Base-by-base conservation (phyloP, 306 rosid species). In the Gastrolobium bilobum region DNA sequence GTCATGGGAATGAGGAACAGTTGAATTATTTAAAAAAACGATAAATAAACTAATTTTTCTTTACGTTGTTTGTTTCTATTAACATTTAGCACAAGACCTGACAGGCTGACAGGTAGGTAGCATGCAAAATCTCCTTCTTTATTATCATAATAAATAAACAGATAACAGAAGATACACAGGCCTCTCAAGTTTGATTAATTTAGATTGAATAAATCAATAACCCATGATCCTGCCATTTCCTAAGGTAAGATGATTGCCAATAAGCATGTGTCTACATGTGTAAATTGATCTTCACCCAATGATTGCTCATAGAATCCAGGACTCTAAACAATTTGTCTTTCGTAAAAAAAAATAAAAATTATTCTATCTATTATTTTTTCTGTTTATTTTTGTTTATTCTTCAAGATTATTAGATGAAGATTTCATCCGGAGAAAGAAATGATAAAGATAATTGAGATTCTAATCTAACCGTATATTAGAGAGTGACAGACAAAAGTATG, bases 201-300 rank as follows among this genome's bases (percentile, higher is more conserved):
- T 66, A 9, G 35, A 72, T 83, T 81, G 85, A 85, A 71, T 51
- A 71, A 73, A 56, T 59, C 13, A 47, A 69, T 34, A 70, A 77
- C 62, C 74, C 80, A 75, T 34, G 71, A 88, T 80, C 53, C 37
- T 77, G 76, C 74, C 46, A 44, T 77, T 84, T 66, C 50, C 81
- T 37, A 37, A 39, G 81, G 56, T 67, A 37, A 74, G 63, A 53
- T 84, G 59, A 79, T 80, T 60, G 65, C 35, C 30, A 47, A 57
- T 10, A 37, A 7, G 60, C 84, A 89, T 77, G 96, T 86, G 91
- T 84, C 5, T 6, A 37, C 96, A 91, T 91, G 93, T 91, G 90
- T 82, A 9, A 10, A 42, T 6, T 35, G 76, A 64, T 87, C 84
- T 74, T 74, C 73, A 15, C 58, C 52, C 54, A 29, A 34, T 53